Percentiles rank a stretch among this genome's conserved stretches.
These are phyloP conservation scores for Aphanomyces invadans DNA, from an alignment of 352 stramenopile genomes.

Conservation along the genomic window DNA sequence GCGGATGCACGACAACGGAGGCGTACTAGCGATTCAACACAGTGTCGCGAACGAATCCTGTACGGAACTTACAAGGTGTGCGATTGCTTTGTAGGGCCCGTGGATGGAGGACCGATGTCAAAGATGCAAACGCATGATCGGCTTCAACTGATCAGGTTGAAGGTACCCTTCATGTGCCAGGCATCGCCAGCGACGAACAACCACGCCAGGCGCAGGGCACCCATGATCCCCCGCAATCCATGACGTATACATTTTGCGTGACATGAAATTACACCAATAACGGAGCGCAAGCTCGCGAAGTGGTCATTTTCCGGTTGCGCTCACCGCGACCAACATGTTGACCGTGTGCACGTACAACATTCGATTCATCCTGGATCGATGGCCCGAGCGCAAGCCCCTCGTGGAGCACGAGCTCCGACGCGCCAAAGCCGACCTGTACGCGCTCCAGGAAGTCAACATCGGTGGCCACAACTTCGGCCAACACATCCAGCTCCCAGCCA, in stretches of 20 bases:
- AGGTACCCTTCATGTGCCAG: neutral
- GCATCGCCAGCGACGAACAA: neutral
- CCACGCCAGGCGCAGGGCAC: neutral
- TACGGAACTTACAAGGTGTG: no score
- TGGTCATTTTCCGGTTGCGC: neutral
- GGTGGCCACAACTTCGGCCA: slow-evolving; percentile 1
- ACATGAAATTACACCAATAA: no score
- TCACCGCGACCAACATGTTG: neutral
- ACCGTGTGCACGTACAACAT: slow-evolving; percentile 17
- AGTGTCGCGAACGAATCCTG: no score
- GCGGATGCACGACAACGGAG: no score
- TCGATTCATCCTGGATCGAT: slow-evolving; percentile 10
- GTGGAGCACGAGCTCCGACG: neutral
- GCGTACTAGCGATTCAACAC: no score
- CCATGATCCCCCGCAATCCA: neutral
- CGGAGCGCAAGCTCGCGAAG: neutral
- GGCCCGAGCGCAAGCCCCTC: slow-evolving; percentile 6
- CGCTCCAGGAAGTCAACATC: slow-evolving; percentile 17
- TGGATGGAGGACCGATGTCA: no score
- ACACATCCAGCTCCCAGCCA: neutral
- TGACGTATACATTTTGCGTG: slow-evolving; percentile 2
- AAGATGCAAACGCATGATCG: no score
- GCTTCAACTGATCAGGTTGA: no score
- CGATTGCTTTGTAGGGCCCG: no score
- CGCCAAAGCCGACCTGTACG: slow-evolving; percentile 2